Percentiles rank a stretch among this genome's conserved stretches.
These are phyloP conservation scores for Casuarina equisetifolia DNA, from an alignment of 306 rosid species.

Conservation along the genomic window DNA sequence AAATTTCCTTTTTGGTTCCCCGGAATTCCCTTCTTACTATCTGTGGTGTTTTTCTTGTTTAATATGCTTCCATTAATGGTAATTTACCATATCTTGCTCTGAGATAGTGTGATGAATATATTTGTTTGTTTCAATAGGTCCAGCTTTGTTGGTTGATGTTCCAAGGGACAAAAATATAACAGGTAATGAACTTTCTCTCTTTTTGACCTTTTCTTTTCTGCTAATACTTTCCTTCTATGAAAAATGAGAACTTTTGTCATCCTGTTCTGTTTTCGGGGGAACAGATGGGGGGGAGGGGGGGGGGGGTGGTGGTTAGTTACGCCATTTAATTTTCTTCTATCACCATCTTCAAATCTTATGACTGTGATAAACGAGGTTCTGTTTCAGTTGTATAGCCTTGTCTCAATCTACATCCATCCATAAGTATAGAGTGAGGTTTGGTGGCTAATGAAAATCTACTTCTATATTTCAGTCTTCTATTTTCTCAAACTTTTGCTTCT, in stretches of 20 bases:
- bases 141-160: slow-evolving; percentile 72
- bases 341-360: too few relatives aligned
- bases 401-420: not conserved
- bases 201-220: not conserved
- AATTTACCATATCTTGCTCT: not conserved
- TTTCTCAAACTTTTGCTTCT: not conserved
- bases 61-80: not conserved
- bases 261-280: not conserved
- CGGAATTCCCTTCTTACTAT: too few relatives aligned
- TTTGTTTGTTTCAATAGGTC: slow-evolving; percentile 50
- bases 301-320: rapidly evolving
- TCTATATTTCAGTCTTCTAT: not conserved
- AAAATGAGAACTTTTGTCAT: not conserved
- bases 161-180: slow-evolving; percentile 78
- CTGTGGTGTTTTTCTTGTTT: not conserved
- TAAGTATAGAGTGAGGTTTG: not conserved
- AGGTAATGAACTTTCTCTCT: slow-evolving; percentile 35
- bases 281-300: not conserved
- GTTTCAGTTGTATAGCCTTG: not conserved
- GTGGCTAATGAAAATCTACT: not conserved
- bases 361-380: not conserved
- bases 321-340: not conserved
- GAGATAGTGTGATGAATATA: not conserved
- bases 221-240: not conserved
- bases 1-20: too few relatives aligned